These are phyloP conservation scores for Mycena polygramma DNA, from an alignment of 768 basidiomycete genomes.

Conservation along the genomic window DNA sequence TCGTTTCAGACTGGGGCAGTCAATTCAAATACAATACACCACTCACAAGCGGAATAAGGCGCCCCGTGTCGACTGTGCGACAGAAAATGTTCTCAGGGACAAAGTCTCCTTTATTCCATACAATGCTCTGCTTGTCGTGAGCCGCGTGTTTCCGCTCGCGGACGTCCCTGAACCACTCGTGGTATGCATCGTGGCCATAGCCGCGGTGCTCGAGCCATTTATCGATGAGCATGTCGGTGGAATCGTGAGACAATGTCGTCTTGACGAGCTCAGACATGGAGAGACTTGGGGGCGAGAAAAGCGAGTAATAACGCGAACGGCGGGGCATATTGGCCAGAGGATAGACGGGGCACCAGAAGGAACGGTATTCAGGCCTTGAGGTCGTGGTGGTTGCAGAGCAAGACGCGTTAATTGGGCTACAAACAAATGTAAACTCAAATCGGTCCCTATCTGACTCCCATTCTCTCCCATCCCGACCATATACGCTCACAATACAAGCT, in stretches of 20 bases:
- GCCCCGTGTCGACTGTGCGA: conserved; percentile 82
- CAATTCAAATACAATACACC: too few species aligned
- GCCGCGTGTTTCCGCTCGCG: conserved; percentile 75
- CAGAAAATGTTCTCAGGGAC: conserved; percentile 85
- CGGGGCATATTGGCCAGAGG: conserved; percentile 52
- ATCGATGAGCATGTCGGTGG: conserved; percentile 84
- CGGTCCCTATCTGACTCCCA: conserved; percentile 19
- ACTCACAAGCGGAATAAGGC: conserved; percentile 72
- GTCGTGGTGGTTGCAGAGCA: conserved; percentile 9
- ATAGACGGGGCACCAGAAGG: background rate
- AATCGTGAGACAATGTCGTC: conserved; percentile 82
- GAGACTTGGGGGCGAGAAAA: conserved; percentile 73
- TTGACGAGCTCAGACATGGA: conserved; percentile 85
- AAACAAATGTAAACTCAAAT: conserved; percentile 2
- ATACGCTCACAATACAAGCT: background rate
- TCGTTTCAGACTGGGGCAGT: too few species aligned
- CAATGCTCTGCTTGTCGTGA: conserved; percentile 63
- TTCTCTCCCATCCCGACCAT: background rate
- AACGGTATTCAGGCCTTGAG: background rate
- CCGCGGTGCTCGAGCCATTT: conserved; percentile 84
- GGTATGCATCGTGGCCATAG: conserved; percentile 73
- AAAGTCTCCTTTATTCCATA: conserved; percentile 81
- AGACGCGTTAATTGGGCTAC: conserved; percentile 13
- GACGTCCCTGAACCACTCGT: conserved; percentile 81
- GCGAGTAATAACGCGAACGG: conserved; percentile 67